phyloP scores from a whole-genome alignment of 2,329 filamentous ascomycete species.

The Exophiala oligosperma region DNA sequence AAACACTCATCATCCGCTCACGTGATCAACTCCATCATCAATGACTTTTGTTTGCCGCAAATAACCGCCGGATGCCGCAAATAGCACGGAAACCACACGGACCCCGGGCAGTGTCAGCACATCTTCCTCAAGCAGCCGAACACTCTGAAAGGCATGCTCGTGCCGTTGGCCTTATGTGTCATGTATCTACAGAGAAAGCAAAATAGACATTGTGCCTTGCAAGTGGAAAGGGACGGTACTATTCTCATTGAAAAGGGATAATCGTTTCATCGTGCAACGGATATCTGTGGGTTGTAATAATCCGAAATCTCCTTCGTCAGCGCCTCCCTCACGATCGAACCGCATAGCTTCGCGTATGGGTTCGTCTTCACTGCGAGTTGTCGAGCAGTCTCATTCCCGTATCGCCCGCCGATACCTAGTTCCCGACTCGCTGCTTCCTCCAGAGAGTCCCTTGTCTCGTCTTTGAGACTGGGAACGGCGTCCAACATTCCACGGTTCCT shows the following conservation, averaged over 20 bases:
- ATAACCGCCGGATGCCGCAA: too few species aligned
- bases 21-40: too few species aligned
- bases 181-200: too few species aligned
- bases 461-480: slow-evolving; percentile 26
- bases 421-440: slow-evolving; percentile 58
- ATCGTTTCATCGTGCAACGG: neutral
- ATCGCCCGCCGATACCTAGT: slow-evolving; percentile 55
- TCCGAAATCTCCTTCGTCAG: slow-evolving; percentile 54
- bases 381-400: slow-evolving; percentile 58
- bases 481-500: slow-evolving; percentile 19
- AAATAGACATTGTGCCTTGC: too few species aligned
- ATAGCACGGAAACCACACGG: neutral
- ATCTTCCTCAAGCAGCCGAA: too few species aligned
- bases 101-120: neutral
- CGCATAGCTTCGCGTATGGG: slow-evolving; percentile 64
- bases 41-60: too few species aligned
- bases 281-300: slow-evolving; percentile 16
- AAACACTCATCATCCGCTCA: too few species aligned
- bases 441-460: slow-evolving; percentile 40
- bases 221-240: too few species aligned
- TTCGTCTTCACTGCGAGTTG: slow-evolving; percentile 62
- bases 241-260: too few species aligned
- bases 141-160: too few species aligned
- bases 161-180: too few species aligned
- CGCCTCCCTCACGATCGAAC: slow-evolving; percentile 61